phyloP scores from a whole-genome alignment of 441 rosid species.

The Pelargonium myrrhifolium region DNA sequence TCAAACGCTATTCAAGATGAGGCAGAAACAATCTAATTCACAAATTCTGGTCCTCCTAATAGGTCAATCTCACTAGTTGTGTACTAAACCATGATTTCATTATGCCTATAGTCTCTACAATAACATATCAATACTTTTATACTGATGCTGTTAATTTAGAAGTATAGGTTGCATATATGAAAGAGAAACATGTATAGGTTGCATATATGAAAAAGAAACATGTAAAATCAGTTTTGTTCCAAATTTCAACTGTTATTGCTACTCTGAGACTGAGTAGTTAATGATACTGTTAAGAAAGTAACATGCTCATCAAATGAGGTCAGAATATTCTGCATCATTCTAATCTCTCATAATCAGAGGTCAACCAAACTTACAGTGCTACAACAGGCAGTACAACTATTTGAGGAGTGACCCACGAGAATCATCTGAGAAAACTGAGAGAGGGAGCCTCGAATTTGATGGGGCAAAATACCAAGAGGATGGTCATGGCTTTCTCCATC shows the following conservation, averaged over 20 bases:
- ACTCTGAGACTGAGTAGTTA: background rate
- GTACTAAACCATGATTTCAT: no score
- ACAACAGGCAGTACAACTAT: constrained; percentile 86
- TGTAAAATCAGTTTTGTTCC: background rate
- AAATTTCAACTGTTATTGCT: background rate
- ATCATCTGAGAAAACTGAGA: constrained; percentile 80
- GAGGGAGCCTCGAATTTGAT: constrained; percentile 83
- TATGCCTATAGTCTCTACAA: background rate
- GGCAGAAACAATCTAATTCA: no score
- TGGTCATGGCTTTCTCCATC: constrained; percentile 39
- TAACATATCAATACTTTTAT: background rate
- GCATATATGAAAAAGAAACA: no score
- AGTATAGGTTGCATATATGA: no score
- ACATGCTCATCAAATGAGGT: background rate
- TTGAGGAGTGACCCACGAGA: constrained; percentile 70
- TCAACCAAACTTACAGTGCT: constrained; percentile 49
- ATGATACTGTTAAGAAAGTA: background rate
- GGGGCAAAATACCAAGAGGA: constrained; percentile 87
- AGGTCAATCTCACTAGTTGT: no score
- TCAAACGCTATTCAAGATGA: no score
- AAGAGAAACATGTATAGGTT: no score
- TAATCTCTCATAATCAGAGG: background rate
- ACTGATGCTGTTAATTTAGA: background rate
- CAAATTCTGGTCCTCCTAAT: no score
- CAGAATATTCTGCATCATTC: background rate